Conservation (phyloP, 2,329 filamentous ascomycete genomes). For the Fusarium secorum region DNA sequence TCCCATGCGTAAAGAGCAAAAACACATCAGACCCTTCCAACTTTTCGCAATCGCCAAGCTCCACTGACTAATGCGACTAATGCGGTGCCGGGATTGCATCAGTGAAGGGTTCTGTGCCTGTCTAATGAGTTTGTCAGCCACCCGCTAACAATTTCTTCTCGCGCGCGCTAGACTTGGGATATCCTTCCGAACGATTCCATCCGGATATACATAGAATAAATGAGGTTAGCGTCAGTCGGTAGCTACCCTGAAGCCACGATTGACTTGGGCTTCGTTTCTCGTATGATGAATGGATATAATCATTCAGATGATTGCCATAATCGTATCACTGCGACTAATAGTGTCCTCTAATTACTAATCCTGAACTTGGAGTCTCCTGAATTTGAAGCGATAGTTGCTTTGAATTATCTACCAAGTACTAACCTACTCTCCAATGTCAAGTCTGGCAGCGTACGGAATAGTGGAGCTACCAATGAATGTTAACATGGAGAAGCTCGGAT, state of each 20-base stretch:
- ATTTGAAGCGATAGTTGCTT: too few species aligned
- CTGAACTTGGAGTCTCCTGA: background rate
- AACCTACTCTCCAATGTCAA: background rate
- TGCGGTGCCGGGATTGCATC: slow-evolving; percentile 9
- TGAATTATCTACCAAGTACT: background rate
- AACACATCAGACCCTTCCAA: slow-evolving; percentile 6
- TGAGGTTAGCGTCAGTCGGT: background rate
- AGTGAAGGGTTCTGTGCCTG: background rate
- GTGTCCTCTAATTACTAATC: too few species aligned
- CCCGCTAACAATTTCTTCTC: background rate
- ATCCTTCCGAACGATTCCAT: background rate
- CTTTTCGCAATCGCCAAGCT: slow-evolving; percentile 14
- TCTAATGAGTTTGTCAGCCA: background rate
- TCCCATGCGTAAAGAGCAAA: background rate
- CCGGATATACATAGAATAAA: background rate
- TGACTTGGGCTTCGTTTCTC: background rate
- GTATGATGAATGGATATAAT: background rate
- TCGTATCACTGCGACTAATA: background rate
- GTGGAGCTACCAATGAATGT: background rate
- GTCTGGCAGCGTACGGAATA: background rate
- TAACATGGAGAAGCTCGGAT: background rate
- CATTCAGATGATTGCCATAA: background rate
- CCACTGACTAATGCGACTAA: slow-evolving; percentile 30
- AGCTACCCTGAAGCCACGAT: background rate
- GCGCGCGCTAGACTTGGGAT: slow-evolving; percentile 2